Percentiles rank a stretch among this genome's conserved stretches.
These are phyloP conservation scores for Citrus trifoliata DNA, from an alignment of 345 rosid species.

Conservation along the genomic window DNA sequence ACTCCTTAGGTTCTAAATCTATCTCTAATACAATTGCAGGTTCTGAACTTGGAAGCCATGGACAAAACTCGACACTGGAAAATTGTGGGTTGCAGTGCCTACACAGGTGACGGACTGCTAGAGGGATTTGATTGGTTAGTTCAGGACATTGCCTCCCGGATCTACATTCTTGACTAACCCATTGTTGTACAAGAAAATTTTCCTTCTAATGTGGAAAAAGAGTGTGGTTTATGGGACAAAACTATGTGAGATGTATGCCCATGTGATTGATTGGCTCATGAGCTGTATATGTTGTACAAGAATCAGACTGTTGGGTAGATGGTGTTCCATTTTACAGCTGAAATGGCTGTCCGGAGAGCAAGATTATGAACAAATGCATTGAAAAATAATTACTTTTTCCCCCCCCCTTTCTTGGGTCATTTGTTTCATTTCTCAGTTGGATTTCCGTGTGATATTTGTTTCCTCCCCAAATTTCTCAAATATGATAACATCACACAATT, in stretches of 20 bases:
- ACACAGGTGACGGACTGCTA: conserved; percentile 82
- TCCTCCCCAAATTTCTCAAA: neutral
- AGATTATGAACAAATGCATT: too few species aligned
- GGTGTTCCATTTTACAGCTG: neutral
- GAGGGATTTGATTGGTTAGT: conserved; percentile 95
- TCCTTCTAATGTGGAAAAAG: neutral
- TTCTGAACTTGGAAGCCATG: conserved; percentile 76
- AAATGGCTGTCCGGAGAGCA: neutral
- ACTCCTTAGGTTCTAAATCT: neutral
- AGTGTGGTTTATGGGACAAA: neutral
- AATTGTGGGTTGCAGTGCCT: conserved; percentile 86
- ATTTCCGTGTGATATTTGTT: neutral
- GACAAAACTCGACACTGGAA: conserved; percentile 87
- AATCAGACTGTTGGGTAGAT: neutral
- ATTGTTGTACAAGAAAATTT: neutral
- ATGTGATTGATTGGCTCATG: neutral
- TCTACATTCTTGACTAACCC: conserved; percentile 76
- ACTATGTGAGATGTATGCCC: neutral
- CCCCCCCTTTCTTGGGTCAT: too few species aligned
- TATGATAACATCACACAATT: neutral
- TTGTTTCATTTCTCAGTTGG: neutral
- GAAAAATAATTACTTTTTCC: too few species aligned
- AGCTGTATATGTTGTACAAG: neutral
- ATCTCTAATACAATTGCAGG: conserved; percentile 34
- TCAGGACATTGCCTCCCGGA: conserved; percentile 89